Evolutionary conservation across 345 rosid genomes (phyloP), one percentile per base, ranked within the genome.

Genomic region (Populus pruinosa): DNA sequence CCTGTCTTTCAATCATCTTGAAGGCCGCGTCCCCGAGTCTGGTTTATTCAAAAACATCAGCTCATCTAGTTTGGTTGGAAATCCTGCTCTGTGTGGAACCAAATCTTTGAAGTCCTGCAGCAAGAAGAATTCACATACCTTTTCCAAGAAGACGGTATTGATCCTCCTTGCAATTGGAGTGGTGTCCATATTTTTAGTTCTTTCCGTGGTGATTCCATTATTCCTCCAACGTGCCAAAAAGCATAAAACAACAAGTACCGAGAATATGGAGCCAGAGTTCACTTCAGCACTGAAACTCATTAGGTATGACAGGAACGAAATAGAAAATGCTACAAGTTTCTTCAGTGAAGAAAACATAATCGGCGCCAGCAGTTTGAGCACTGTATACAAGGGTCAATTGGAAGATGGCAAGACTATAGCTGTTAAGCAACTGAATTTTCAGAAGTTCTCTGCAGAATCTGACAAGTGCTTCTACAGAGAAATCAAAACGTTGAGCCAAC

Each of bases 391-490:
- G 81, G 97, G 97, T 59, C 85, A 67, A 39, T 44, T 93, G 41
- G 88, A 90, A 67, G 93, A 89, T 43, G 94, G 91, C 13, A 74
- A 84, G 84, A 75, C 75, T 14, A 78, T 94, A 76, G 97, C 93
- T n/a, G 91, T 94, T 27, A 94, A 94, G 85, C 85, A 82, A 67
- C 78, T 94, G 78, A 90, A 93, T 79, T 79, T 94, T 81, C 87
- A 84, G 73, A 89, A 91, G 80, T 91, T 93, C 73, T 82, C 97
- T 1, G 77, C 77, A 41, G 94, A 88, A 78, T 86, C 94, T 3
- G 93, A 93, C 39, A 91, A 86, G 82, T 85, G 87, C 85, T 94
- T 93, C 88, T 82, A 89, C 80, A 86, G 88, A 73, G 98, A 94
- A 85, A 83, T 87, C 18, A 93, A 89, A 76, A 94, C 92, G 55